Conservation (phyloP, 2,329 filamentous ascomycete genomes). For the Rhexocercosporidium sp. region DNA sequence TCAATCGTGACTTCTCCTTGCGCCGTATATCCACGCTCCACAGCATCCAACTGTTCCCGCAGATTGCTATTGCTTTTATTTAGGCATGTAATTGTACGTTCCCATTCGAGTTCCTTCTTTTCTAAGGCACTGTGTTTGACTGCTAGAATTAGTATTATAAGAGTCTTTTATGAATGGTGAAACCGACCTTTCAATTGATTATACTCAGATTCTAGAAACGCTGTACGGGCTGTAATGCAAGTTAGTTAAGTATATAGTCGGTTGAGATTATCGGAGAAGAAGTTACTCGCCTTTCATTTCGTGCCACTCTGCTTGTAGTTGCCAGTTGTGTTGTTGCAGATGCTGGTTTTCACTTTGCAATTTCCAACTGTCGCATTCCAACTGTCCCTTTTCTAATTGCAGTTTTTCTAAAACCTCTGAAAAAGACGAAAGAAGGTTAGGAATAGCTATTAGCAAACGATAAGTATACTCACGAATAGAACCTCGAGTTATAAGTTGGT, state of each 20-base stretch:
- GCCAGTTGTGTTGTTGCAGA: neutral
- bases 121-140: slow-evolving; percentile 6
- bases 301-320: neutral
- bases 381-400: neutral
- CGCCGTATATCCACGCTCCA: neutral
- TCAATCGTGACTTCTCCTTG: neutral
- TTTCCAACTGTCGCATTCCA: neutral
- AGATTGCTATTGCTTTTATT: slow-evolving; percentile 3
- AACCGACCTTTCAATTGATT: slow-evolving; percentile 2
- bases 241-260: neutral
- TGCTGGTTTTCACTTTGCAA: neutral
- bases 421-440: slow-evolving; percentile 1
- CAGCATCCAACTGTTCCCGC: neutral
- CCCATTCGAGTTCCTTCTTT: slow-evolving; percentile 4
- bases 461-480: slow-evolving; percentile 1
- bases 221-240: neutral
- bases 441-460: neutral
- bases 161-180: neutral
- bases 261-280: neutral
- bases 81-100: neutral
- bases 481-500: slow-evolving; percentile 6
- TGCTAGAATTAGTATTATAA: slow-evolving; percentile 2
- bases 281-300: neutral
- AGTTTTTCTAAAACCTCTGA: neutral
- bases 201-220: neutral